A percentile compares a stretch with the other conserved stretches of the same genome.
phyloP scores from a whole-genome alignment of 1,284 basidiomycete species.

The Heterobasidion annosum region DNA sequence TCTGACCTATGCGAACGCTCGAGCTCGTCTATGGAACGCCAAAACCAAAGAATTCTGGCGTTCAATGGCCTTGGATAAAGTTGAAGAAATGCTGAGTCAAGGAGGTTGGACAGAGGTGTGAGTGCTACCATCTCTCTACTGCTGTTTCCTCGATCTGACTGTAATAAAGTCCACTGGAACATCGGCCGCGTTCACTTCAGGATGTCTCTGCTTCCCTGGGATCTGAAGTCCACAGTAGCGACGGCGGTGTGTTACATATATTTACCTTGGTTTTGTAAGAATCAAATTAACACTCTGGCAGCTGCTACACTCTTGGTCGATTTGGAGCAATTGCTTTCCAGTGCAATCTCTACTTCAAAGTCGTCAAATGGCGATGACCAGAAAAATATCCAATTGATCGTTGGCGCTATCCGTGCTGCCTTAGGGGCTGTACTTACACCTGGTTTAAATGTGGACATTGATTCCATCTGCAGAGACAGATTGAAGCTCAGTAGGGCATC shows the following conservation, averaged over 20 bases:
- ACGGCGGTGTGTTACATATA: slow-evolving; percentile 12
- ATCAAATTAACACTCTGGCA: slow-evolving; percentile 4
- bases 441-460: slow-evolving; percentile 46
- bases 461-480: slow-evolving; percentile 49
- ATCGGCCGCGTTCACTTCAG: background rate
- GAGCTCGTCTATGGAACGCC: slow-evolving; percentile 86
- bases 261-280: background rate
- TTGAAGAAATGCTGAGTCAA: slow-evolving; percentile 61
- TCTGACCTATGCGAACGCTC: slow-evolving; percentile 68
- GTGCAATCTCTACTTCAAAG: slow-evolving; percentile 8
- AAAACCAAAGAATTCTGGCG: slow-evolving; percentile 80
- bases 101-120: slow-evolving; percentile 70
- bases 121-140: slow-evolving; percentile 13
- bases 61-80: slow-evolving; percentile 72
- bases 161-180: slow-evolving; percentile 6
- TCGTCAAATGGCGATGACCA: slow-evolving; percentile 3
- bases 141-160: background rate
- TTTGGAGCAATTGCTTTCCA: slow-evolving; percentile 17
- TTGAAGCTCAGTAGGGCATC: slow-evolving; percentile 29
- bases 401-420: slow-evolving; percentile 18
- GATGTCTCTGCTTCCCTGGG: slow-evolving; percentile 1
- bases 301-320: slow-evolving; percentile 21
- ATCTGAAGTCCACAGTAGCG: slow-evolving; percentile 5
- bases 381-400: background rate
- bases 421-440: slow-evolving; percentile 33